phyloP scores from a whole-genome alignment of 495 filamentous ascomycete genomes.

The Tirmania nivea region DNA sequence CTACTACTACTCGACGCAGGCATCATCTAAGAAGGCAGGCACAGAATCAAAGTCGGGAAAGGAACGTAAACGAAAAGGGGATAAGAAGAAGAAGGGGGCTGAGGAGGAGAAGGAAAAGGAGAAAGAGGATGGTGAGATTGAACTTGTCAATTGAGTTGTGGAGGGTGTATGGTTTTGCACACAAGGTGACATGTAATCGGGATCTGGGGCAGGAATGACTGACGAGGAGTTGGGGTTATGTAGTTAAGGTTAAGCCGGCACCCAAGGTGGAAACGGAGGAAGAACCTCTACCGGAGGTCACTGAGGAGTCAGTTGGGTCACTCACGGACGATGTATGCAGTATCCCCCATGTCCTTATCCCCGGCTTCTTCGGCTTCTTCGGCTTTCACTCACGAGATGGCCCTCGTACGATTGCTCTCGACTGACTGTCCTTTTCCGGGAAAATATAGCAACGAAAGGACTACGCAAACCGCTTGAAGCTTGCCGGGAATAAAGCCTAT shows the following conservation, averaged over 20 bases:
- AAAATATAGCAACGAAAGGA: constrained; percentile 40
- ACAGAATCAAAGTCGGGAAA: constrained; percentile 39
- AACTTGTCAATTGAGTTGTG: background rate
- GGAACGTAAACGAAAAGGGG: constrained; percentile 21
- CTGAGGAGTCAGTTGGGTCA: constrained; percentile 48
- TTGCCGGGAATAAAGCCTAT: constrained; percentile 90
- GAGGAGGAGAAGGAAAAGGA: constrained; percentile 36
- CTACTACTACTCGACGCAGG: constrained; percentile 36
- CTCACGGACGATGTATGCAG: constrained; percentile 43
- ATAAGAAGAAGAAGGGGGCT: constrained; percentile 27
- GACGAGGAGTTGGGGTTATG: background rate
- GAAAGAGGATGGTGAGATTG: constrained; percentile 12
- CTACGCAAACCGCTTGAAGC: constrained; percentile 76
- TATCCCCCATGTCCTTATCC: background rate
- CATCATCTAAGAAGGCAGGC: constrained; percentile 35
- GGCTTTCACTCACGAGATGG: background rate
- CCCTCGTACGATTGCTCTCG: constrained; percentile 20
- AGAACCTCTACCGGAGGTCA: constrained; percentile 68
- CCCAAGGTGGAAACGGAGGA: constrained; percentile 40
- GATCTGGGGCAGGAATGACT: background rate
- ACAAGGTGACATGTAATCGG: too few species aligned
- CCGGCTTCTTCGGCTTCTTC: background rate
- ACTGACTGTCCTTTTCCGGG: background rate
- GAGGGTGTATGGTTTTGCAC: background rate
- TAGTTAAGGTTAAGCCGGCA: constrained; percentile 13